A percentile compares a stretch with the other conserved stretches of the same genome.
Evolutionary conservation across 345 rosid species (phyloP).

Genomic region (Garcia nutans): DNA sequence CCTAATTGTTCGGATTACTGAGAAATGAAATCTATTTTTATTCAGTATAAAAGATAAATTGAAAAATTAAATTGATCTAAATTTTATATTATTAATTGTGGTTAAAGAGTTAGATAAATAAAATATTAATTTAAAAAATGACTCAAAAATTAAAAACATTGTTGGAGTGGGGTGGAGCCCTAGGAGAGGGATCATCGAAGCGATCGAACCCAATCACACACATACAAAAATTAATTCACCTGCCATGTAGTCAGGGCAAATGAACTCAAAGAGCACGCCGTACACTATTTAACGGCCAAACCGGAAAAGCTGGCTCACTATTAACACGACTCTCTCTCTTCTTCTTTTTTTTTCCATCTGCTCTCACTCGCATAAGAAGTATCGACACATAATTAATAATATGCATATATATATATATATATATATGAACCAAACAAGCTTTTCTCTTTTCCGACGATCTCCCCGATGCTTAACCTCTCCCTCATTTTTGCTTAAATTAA

Average conservation of each 20-base stretch:
- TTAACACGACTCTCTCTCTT: background rate
- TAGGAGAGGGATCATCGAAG: background rate
- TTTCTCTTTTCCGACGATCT: slow-evolving; percentile 27
- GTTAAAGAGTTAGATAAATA: too few relatives aligned
- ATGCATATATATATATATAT: too few relatives aligned
- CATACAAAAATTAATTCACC: background rate
- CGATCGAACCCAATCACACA: background rate
- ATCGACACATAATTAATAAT: slow-evolving; percentile 15
- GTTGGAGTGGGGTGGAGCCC: background rate
- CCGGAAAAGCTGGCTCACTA: slow-evolving; percentile 21
- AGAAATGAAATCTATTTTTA: too few relatives aligned
- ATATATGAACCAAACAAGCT: background rate
- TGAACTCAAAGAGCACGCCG: background rate
- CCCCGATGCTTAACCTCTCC: slow-evolving; percentile 23
- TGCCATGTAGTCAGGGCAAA: background rate
- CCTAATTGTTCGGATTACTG: too few relatives aligned
- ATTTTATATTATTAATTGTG: too few relatives aligned
- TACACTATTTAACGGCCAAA: slow-evolving; percentile 14
- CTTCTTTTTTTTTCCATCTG: too few relatives aligned
- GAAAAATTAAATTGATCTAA: too few relatives aligned
- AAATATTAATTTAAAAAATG: too few relatives aligned
- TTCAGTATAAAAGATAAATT: too few relatives aligned
- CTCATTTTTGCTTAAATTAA: slow-evolving; percentile 12
- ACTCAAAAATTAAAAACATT: too few relatives aligned
- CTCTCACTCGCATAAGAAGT: slow-evolving; percentile 24